A percentile compares a stretch with the other conserved stretches of the same genome.
phyloP scores from a whole-genome alignment of 202 grass and related monocot genomes.

The Sporobolus alterniflorus region DNA sequence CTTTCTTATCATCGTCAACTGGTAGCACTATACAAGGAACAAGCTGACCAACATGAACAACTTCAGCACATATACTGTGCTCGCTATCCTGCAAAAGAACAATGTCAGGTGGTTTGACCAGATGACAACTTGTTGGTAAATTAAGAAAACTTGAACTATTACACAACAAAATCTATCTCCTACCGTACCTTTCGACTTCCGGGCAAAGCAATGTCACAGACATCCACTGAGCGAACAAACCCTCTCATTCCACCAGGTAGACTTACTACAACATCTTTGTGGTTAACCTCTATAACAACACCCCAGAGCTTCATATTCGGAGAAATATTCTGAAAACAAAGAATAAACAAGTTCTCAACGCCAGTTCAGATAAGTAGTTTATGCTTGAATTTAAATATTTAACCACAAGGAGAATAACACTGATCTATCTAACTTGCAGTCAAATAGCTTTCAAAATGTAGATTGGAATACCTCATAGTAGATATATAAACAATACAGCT shows the following conservation, averaged over 20 bases:
- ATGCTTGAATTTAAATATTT: constrained; percentile 9
- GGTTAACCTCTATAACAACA: constrained; percentile 84
- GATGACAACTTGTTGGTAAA: constrained; percentile 11
- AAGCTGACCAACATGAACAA: constrained; percentile 84
- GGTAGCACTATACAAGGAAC: constrained; percentile 79
- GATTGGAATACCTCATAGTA: background rate
- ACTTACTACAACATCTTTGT: constrained; percentile 84
- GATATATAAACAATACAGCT: background rate
- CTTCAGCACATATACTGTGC: constrained; percentile 58
- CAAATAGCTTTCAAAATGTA: background rate
- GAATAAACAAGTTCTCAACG: background rate
- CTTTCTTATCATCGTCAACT: constrained; percentile 91
- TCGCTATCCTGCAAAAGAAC: constrained; percentile 64
- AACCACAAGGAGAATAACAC: background rate
- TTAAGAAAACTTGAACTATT: background rate
- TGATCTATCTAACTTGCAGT: background rate
- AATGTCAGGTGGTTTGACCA: constrained; percentile 16
- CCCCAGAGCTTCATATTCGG: constrained; percentile 95
- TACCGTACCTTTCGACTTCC: constrained; percentile 71
- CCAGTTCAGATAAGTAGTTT: background rate
- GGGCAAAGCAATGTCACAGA: constrained; percentile 51
- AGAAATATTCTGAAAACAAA: constrained; percentile 80
- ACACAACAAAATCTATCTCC: background rate
- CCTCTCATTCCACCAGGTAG: constrained; percentile 95
- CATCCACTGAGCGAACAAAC: constrained; percentile 82